These are phyloP conservation scores for Madurella fahalii DNA, from an alignment of 2,329 filamentous ascomycete genomes.

Conservation along the genomic window DNA sequence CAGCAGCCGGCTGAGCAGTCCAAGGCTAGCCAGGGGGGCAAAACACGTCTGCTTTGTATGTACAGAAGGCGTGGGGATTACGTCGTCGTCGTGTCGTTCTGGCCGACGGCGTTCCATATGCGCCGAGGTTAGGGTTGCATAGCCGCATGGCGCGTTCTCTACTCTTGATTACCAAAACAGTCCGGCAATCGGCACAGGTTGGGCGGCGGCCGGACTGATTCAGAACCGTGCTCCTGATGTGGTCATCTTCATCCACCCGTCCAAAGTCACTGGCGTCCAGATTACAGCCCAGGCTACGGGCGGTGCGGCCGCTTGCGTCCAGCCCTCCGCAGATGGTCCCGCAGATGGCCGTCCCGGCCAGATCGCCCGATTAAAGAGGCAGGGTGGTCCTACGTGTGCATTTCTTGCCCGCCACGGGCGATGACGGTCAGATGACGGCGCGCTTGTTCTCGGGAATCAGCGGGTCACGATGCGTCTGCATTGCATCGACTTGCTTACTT, in stretches of 20 bases:
- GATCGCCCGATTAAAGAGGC: not conserved
- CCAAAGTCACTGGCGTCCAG: too few species aligned
- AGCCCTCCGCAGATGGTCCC: not conserved
- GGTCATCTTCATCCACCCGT: too few species aligned
- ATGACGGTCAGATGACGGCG: constrained; percentile 3
- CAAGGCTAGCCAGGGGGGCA: not conserved
- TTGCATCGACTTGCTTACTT: not conserved
- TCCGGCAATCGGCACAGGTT: constrained; percentile 2
- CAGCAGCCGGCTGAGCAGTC: constrained; percentile 1
- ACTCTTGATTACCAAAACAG: not conserved
- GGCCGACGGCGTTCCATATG: not conserved
- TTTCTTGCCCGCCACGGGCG: not conserved
- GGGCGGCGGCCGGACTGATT: too few species aligned
- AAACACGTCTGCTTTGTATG: too few species aligned
- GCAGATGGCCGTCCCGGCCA: not conserved
- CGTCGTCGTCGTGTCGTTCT: constrained; percentile 11
- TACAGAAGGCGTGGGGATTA: constrained; percentile 9
- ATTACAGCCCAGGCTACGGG: too few species aligned
- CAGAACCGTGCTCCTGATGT: too few species aligned
- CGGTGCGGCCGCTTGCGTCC: not conserved
- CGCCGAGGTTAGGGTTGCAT: not conserved
- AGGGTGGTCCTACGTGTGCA: not conserved
- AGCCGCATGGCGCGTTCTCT: not conserved
- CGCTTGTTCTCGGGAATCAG: constrained; percentile 6
- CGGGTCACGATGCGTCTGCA: constrained; percentile 6